Evolutionary conservation across 371 early-diverging fungal species (phyloP), one percentile per base, ranked within the genome.

Genomic region (Furculomyces boomerangus): DNA sequence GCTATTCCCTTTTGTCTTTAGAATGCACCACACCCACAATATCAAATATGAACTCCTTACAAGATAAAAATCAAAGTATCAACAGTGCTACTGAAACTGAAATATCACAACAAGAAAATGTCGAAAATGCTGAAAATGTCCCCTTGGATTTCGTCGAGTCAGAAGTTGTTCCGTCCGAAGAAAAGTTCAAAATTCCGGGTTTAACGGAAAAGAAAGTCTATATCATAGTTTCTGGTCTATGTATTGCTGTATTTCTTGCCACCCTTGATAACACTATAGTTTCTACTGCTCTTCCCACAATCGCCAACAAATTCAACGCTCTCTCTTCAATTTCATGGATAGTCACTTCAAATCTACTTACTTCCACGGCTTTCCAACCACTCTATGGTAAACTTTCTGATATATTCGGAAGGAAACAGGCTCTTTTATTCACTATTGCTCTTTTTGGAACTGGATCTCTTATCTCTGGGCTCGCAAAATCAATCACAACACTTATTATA

Each of bases 181-280:
- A n/a, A n/a, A n/a, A n/a, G n/a, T n/a, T n/a, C n/a, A n/a, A n/a
- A n/a, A n/a, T n/a, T n/a, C n/a, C n/a, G n/a, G n/a, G n/a, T n/a
- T n/a, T n/a, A n/a, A n/a, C n/a, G n/a, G n/a, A n/a, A n/a, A n/a
- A n/a, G n/a, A n/a, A n/a, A n/a, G n/a, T n/a, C n/a, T n/a, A 64
- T 66, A 62, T 32, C 56, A 10, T 43, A n/a, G 43, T 43, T 20
- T 3, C 3, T 13, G 67, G 64, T 8, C 54, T 77, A 47, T 50
- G 61, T 1, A 55, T 76, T 25, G 75, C 74, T 1, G 62, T 79
- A 28, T 79, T 81, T 60, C 63, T 83, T 24, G 74, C 76, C 0
- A 72, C 75, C 1, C 67, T 84, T 7, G 84, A 79, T 59, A 77
- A 77, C 60, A 84, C 84, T 0, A 83, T 90, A 49, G 80, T 87